Base-by-base conservation (phyloP, 306 rosid genomes). In the Pyrus pyrifolia region DNA sequence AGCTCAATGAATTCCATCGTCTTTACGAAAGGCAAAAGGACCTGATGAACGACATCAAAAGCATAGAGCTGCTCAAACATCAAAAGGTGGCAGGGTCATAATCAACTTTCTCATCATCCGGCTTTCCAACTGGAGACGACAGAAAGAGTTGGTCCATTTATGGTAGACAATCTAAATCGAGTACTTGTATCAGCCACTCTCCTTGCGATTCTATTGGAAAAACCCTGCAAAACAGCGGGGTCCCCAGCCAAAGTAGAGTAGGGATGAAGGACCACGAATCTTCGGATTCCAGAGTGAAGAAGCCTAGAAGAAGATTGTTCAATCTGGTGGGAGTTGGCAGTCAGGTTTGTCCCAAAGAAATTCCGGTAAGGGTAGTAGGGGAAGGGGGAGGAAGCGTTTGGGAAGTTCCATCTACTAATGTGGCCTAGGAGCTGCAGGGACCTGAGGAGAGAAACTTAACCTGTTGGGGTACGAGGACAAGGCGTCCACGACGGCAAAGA, bases 391-490 rank as follows among this genome's bases (percentile, higher is more conserved):
- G 89, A 84, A 91, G 79, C 83, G 83, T 45, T 11, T 40, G 2
- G 84, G 44, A 55, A 66, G 57, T 59, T 57, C 85, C 88, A 21
- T 80, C 92, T 5, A 81, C 86, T 22, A 79, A 80, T 0, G 80
- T 46, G 58, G 68, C 82, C 55, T 84, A 73, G 76, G 96, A 90
- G 76, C 77, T 83, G 60, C 69, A 61, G 74, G 96, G 85, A 72
- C 82, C 81, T 77, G 98, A 90, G 74, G 98, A 95, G 78, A 84
- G 87, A 72, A 88, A 87, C 85, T 79, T 87, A 74, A 78, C 91
- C 12, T 87, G 96, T 67, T 91, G 97, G 97, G 97, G 97, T 62
- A 92, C 89, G 87, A 90, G 90, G 84, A 89, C 96, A 25, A 84
- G 97, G 83, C 87, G 97, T 57, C 97, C 97, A 17, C 96, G 91